These are phyloP conservation scores for Saccharomyces hybrid DNA, from an alignment of 1,139 yeast species.

Conservation along the genomic window DNA sequence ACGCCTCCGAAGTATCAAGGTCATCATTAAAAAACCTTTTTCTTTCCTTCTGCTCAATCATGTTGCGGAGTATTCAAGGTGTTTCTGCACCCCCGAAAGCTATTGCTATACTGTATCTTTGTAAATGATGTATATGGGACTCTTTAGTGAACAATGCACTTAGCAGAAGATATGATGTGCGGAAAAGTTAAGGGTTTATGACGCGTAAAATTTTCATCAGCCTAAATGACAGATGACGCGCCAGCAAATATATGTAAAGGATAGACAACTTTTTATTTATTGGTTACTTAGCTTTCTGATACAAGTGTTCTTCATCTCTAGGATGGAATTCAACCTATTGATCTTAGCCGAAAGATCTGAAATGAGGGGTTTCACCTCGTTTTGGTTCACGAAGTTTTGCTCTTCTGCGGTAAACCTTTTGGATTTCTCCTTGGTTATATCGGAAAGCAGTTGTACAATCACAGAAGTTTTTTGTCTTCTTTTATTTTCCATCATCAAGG, in stretches of 20 bases:
- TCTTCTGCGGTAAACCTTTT: not conserved
- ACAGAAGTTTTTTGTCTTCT: not conserved
- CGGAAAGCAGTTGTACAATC: not conserved
- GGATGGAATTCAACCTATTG: not conserved
- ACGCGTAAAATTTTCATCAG: not conserved
- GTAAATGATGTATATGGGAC: not conserved
- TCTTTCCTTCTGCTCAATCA: slow-evolving; percentile 4
- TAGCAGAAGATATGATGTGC: not conserved
- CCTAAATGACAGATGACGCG: not conserved
- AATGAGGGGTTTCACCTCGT: not conserved
- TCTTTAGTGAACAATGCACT: not conserved
- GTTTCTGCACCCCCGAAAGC: not conserved
- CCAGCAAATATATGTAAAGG: not conserved
- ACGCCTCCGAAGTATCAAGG: slow-evolving; percentile 10
- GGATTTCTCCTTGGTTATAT: not conserved
- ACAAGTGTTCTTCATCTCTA: not conserved
- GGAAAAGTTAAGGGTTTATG: not conserved
- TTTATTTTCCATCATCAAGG: not conserved
- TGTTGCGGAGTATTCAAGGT: not conserved
- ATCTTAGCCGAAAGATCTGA: not conserved
- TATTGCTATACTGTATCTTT: not conserved
- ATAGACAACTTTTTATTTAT: not conserved
- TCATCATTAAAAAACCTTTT: slow-evolving; percentile 15
- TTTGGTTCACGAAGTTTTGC: not conserved
- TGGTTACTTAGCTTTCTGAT: not conserved